Evolutionary conservation across 2,329 filamentous ascomycete genomes (phyloP).

Genomic region (Penicillium sp.): DNA sequence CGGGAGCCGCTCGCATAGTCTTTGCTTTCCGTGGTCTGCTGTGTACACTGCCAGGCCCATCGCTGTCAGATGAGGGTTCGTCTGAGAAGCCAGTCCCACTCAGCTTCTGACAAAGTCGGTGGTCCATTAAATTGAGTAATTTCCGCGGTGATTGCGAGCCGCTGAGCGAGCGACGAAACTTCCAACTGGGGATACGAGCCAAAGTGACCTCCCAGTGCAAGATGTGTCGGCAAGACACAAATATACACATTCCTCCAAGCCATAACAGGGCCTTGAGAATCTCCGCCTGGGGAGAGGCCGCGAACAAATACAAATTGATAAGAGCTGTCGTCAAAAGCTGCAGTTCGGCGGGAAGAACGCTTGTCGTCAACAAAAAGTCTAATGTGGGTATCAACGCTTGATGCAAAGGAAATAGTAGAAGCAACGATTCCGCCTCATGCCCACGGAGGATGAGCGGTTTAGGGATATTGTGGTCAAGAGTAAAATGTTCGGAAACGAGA

Average conservation of each 20-base stretch:
- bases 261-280: slow-evolving; percentile 86
- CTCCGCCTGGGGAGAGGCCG: slow-evolving; percentile 78
- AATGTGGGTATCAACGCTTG: slow-evolving; percentile 74
- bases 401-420: slow-evolving; percentile 80
- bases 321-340: slow-evolving; percentile 83
- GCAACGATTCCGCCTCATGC: slow-evolving; percentile 62
- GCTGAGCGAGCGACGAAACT: slow-evolving; percentile 67
- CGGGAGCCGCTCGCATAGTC: slow-evolving; percentile 26
- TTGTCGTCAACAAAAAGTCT: slow-evolving; percentile 83
- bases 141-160: slow-evolving; percentile 40
- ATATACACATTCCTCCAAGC: slow-evolving; percentile 76
- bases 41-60: slow-evolving; percentile 32
- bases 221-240: slow-evolving; percentile 73
- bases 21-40: slow-evolving; percentile 44
- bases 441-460: slow-evolving; percentile 36
- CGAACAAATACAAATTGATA: slow-evolving; percentile 78
- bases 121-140: slow-evolving; percentile 47
- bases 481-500: slow-evolving; percentile 52
- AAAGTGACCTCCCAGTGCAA: slow-evolving; percentile 83
- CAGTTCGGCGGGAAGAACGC: slow-evolving; percentile 82
- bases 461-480: slow-evolving; percentile 38
- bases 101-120: slow-evolving; percentile 55
- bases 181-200: slow-evolving; percentile 88
- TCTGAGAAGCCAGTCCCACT: slow-evolving; percentile 44
- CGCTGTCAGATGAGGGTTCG: slow-evolving; percentile 43